phyloP scores from a whole-genome alignment of 2,329 filamentous ascomycete genomes.

The Rasamsonia emersonii region DNA sequence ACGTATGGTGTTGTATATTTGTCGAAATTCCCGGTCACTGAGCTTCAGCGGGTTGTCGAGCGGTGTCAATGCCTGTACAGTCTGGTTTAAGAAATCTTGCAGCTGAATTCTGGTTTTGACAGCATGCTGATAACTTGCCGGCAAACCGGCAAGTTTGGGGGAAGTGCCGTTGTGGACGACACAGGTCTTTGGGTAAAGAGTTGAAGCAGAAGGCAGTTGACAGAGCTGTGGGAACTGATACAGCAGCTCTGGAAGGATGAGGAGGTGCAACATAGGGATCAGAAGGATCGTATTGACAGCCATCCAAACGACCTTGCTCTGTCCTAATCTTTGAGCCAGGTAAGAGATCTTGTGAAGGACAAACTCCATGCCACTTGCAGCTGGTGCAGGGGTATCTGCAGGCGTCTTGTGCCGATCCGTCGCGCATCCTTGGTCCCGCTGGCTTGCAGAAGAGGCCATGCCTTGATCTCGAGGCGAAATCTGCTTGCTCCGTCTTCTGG shows the following conservation, averaged over 20 bases:
- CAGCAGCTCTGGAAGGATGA: slow-evolving; percentile 7
- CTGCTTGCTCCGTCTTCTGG: slow-evolving; percentile 6
- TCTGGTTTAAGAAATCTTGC: slow-evolving; percentile 5
- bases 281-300: slow-evolving; percentile 5
- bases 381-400: neutral
- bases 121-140: slow-evolving; percentile 3
- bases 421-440: no score
- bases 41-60: slow-evolving; percentile 5
- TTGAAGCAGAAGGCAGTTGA: slow-evolving; percentile 3
- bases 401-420: neutral
- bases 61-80: slow-evolving; percentile 5
- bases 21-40: slow-evolving; percentile 12
- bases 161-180: neutral
- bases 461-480: neutral
- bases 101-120: slow-evolving; percentile 6
- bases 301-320: slow-evolving; percentile 3
- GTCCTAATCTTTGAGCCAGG: slow-evolving; percentile 1
- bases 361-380: neutral
- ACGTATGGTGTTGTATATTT: slow-evolving; percentile 19
- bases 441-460: neutral
- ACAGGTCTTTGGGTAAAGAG: slow-evolving; percentile 4
- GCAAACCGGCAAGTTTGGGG: neutral
- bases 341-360: slow-evolving; percentile 2
- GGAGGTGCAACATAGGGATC: slow-evolving; percentile 6
- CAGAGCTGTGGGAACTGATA: slow-evolving; percentile 6